A percentile compares a stretch with the other conserved stretches of the same genome.
Evolutionary conservation across 345 rosid species (phyloP).

Genomic region (Erodium maritimum): DNA sequence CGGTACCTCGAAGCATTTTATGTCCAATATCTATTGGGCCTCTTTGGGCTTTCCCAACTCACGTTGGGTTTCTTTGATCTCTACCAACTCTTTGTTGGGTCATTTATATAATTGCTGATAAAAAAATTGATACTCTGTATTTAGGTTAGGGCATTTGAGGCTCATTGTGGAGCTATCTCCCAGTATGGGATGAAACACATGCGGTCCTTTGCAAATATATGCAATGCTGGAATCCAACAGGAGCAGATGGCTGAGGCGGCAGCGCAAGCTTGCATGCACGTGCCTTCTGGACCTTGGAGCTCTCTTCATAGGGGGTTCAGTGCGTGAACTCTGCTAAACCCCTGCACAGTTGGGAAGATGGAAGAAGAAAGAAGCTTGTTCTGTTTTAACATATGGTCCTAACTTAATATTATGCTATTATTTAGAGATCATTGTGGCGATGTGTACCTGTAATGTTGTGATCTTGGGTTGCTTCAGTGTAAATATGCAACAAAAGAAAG

Average conservation of each 20-base stretch:
- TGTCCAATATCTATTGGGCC: too few species aligned
- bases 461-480: too few species aligned
- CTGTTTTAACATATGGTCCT: neutral
- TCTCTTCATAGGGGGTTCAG: neutral
- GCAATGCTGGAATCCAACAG: conserved; percentile 35
- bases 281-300: neutral
- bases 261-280: conserved; percentile 19
- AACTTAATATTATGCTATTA: too few species aligned
- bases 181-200: conserved; percentile 41
- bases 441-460: too few species aligned
- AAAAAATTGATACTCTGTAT: neutral
- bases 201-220: conserved; percentile 48
- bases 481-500: too few species aligned
- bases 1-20: too few species aligned
- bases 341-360: neutral
- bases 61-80: too few species aligned
- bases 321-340: neutral
- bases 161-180: conserved; percentile 27
- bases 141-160: conserved; percentile 37
- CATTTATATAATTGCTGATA: too few species aligned
- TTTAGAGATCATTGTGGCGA: too few species aligned
- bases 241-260: conserved; percentile 26
- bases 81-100: too few species aligned
- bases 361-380: too few species aligned
- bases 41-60: too few species aligned